Percentiles rank a stretch among this genome's conserved stretches.
Evolutionary conservation across 1,139 yeast species (phyloP).

Genomic region (Protomyces macrosporus): DNA sequence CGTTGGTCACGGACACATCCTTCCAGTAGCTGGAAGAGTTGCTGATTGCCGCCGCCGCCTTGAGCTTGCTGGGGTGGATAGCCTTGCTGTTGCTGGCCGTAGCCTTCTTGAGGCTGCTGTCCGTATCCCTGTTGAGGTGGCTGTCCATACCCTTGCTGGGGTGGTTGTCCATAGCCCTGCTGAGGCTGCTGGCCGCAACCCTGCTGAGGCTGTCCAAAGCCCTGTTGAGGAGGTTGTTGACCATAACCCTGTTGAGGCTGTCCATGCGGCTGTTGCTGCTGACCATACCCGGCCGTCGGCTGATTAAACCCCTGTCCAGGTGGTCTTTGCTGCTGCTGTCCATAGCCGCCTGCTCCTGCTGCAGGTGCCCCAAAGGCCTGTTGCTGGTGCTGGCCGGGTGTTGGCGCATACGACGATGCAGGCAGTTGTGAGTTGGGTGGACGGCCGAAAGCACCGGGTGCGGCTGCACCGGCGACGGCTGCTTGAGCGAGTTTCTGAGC

Average conservation of each 20-base stretch:
- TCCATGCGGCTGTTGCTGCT: slow-evolving; percentile 1
- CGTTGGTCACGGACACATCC: slow-evolving; percentile 37
- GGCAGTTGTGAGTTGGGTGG: slow-evolving; percentile 15
- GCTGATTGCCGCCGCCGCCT: background rate
- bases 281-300: slow-evolving; percentile 7
- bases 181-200: slow-evolving; percentile 31
- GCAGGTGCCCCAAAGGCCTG: background rate
- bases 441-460: background rate
- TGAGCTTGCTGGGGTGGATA: slow-evolving; percentile 13
- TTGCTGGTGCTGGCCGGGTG: slow-evolving; percentile 17
- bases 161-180: background rate
- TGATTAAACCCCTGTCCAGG: background rate
- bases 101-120: slow-evolving; percentile 15
- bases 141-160: slow-evolving; percentile 3
- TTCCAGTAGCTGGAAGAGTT: slow-evolving; percentile 10
- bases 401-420: slow-evolving; percentile 19
- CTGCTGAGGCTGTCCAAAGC: slow-evolving; percentile 34
- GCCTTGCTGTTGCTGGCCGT: slow-evolving; percentile 28
- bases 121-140: slow-evolving; percentile 3
- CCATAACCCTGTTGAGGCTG: slow-evolving; percentile 9
- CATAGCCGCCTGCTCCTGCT: background rate
- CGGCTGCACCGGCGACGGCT: background rate
- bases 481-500: background rate
- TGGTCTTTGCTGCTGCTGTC: slow-evolving; percentile 8
- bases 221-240: slow-evolving; percentile 33